Evolutionary conservation across 2,329 filamentous ascomycete genomes (phyloP).

Genomic region (Fusarium haematococcum): DNA sequence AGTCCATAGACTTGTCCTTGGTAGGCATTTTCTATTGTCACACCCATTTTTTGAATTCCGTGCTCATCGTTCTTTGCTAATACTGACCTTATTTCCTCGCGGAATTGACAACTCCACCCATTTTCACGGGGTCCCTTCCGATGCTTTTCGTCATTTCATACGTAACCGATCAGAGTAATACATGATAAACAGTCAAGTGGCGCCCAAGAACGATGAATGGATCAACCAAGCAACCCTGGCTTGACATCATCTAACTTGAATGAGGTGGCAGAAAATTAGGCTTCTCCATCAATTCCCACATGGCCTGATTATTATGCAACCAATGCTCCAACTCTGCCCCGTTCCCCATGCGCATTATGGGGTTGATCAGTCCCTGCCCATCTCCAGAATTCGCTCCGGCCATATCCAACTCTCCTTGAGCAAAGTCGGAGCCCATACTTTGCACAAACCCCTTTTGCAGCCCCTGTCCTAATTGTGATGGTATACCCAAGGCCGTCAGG

Average conservation of each 20-base stretch:
- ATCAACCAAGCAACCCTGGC: neutral
- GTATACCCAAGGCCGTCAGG: neutral
- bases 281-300: neutral
- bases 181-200: accelerated
- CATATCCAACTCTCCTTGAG: neutral
- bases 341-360: neutral
- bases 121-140: too few species aligned
- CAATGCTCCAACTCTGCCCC: neutral
- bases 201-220: neutral
- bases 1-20: too few species aligned
- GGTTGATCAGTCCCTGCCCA: neutral
- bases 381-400: neutral
- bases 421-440: neutral
- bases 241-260: neutral
- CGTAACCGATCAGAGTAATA: neutral
- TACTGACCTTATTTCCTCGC: neutral
- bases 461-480: neutral
- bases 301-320: neutral
- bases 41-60: neutral
- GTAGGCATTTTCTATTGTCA: too few species aligned
- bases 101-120: neutral
- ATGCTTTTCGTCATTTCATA: too few species aligned
- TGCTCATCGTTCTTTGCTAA: neutral
- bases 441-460: neutral
- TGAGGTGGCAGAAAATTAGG: neutral